A percentile compares a stretch with the other conserved stretches of the same genome.
phyloP scores from a whole-genome alignment of 2,329 filamentous ascomycete genomes.

The Rhexocercosporidium sp. region DNA sequence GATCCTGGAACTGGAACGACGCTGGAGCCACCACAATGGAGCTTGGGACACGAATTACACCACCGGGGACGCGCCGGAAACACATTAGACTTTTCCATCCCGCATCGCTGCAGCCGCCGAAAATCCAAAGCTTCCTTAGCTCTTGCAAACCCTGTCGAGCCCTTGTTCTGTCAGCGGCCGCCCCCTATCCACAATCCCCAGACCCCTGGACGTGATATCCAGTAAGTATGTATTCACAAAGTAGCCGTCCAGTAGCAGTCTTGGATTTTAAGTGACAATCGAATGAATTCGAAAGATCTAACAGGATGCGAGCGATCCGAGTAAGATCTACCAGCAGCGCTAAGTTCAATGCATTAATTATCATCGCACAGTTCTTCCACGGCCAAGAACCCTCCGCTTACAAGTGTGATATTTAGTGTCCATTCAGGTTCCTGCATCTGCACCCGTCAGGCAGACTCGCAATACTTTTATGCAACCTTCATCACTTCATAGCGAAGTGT shows the following conservation, averaged over 20 bases:
- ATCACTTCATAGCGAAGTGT: not conserved
- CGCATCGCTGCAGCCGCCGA: slow-evolving; percentile 2
- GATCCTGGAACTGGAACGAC: not conserved
- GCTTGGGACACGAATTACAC: not conserved
- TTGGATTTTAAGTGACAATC: no score
- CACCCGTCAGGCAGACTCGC: not conserved
- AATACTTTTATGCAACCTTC: slow-evolving; percentile 4
- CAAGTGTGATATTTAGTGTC: not conserved
- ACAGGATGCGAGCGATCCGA: no score
- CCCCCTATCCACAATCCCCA: not conserved
- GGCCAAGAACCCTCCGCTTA: not conserved
- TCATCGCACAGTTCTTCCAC: not conserved
- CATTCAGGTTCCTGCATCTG: slow-evolving; percentile 5
- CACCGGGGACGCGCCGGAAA: not conserved
- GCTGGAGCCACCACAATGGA: no score
- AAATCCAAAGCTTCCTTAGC: not conserved
- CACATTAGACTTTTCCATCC: not conserved
- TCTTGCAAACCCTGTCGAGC: no score
- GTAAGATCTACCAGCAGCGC: not conserved
- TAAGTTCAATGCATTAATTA: no score
- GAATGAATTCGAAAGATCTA: no score
- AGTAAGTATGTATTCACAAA: no score
- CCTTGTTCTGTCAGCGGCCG: not conserved
- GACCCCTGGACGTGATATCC: no score
- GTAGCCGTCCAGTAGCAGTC: no score